These are phyloP conservation scores for Aspergillus pseudoterreus DNA, from an alignment of 2,329 filamentous ascomycete genomes.

Conservation along the genomic window DNA sequence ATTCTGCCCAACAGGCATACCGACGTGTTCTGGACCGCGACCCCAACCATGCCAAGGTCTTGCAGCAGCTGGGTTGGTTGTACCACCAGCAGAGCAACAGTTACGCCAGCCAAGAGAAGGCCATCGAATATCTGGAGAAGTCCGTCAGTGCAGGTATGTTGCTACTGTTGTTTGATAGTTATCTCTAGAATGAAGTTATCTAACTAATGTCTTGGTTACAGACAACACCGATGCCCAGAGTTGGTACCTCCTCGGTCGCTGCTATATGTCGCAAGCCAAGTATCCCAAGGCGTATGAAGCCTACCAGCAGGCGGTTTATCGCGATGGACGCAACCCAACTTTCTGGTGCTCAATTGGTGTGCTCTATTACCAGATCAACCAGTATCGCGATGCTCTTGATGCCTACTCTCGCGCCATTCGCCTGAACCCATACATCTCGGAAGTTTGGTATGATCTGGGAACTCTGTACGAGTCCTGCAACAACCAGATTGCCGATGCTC, in stretches of 20 bases:
- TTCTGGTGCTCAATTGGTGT: conserved; percentile 99
- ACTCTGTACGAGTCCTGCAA: conserved; percentile 99
- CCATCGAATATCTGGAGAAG: conserved; percentile 95
- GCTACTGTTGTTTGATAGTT: neutral
- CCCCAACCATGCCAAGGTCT: conserved; percentile 93
- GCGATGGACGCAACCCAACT: conserved; percentile 93
- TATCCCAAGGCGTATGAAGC: conserved; percentile 98
- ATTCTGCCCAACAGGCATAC: conserved; percentile 88
- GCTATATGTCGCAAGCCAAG: conserved; percentile 99
- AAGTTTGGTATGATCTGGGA: conserved; percentile 98
- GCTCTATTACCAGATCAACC: conserved; percentile 98
- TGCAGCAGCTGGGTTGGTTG: conserved; percentile 96
- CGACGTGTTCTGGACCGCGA: conserved; percentile 89
- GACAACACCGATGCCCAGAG: conserved; percentile 95
- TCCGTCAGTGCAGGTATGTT: conserved; percentile 83
- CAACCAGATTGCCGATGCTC: conserved; percentile 93
- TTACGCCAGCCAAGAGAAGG: conserved; percentile 89
- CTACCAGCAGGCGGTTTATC: conserved; percentile 97
- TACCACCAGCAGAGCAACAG: conserved; percentile 93
- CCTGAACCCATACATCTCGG: conserved; percentile 95
- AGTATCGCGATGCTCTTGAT: conserved; percentile 95
- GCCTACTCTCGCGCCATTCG: conserved; percentile 96
- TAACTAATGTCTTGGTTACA: conserved; percentile 33
- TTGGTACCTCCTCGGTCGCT: conserved; percentile 95
- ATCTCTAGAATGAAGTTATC: neutral